Conservation (phyloP, 768 basidiomycete genomes). For the Calocybe gangraenosa region DNA sequence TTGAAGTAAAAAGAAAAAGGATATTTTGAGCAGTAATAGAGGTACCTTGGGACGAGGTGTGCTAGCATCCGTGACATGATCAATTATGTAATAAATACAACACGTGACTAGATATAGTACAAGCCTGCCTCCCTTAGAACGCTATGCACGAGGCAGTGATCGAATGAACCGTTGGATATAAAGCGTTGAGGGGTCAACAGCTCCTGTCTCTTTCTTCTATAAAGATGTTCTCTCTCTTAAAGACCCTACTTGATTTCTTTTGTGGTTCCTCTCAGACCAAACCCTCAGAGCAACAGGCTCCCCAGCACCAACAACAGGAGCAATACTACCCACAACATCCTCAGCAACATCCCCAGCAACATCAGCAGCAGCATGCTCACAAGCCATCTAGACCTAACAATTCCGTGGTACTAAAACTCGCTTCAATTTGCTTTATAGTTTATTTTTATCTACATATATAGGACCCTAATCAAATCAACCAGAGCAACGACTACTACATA, state of each 20-base stretch:
- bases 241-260: constrained; percentile 25
- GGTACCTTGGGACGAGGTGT: too few species aligned
- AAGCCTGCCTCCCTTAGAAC: too few species aligned
- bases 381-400: constrained; percentile 2
- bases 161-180: too few species aligned
- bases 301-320: constrained; percentile 12
- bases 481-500: constrained; percentile 65
- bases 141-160: too few species aligned
- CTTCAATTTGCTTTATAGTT: too few species aligned
- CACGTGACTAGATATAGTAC: too few species aligned
- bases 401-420: too few species aligned
- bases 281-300: not conserved
- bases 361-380: not conserved
- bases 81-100: too few species aligned
- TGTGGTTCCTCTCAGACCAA: constrained; percentile 17
- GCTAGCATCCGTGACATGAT: too few species aligned
- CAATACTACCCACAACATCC: constrained; percentile 6
- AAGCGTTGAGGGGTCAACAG: too few species aligned
- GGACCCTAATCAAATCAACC: constrained; percentile 61
- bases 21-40: too few species aligned
- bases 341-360: constrained; percentile 1
- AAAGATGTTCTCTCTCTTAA: constrained; percentile 26
- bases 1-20: not conserved
- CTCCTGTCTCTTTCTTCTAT: not conserved
- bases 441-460: constrained; percentile 12